phyloP scores from a whole-genome alignment of 2,329 filamentous ascomycete genomes.

The Ophiocordyceps camponoti-rufipedis region DNA sequence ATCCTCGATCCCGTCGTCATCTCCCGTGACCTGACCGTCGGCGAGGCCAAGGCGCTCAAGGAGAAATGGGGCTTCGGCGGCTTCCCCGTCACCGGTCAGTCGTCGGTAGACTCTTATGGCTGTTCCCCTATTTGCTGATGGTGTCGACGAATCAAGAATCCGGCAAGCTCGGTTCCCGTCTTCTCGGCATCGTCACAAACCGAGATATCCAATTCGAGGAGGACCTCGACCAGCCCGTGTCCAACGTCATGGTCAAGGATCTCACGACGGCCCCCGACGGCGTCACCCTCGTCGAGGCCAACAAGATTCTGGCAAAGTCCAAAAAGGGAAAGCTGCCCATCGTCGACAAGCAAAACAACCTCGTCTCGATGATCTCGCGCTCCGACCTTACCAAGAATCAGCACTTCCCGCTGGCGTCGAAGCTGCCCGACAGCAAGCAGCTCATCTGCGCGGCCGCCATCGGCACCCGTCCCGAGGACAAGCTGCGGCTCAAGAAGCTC shows the following conservation, averaged over 20 bases:
- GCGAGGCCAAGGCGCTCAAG: conserved; percentile 80
- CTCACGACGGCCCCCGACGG: conserved; percentile 75
- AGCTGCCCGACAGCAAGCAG: conserved; percentile 93
- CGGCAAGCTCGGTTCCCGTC: conserved; percentile 85
- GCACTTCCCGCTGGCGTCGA: conserved; percentile 89
- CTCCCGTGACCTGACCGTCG: conserved; percentile 69
- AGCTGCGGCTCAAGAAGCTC: conserved; percentile 65
- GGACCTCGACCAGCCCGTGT: conserved; percentile 51
- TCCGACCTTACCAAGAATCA: conserved; percentile 98
- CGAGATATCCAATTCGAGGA: conserved; percentile 96
- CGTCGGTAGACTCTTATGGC: conserved; percentile 2
- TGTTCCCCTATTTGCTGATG: conserved; percentile 3
- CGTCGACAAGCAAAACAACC: conserved; percentile 65
- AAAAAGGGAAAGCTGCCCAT: conserved; percentile 98
- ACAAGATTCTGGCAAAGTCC: conserved; percentile 79
- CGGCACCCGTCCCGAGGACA: conserved; percentile 88
- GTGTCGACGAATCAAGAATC: conserved; percentile 42
- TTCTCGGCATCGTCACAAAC: conserved; percentile 93
- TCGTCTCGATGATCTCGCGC: conserved; percentile 80
- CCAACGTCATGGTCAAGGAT: conserved; percentile 87
- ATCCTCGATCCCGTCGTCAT: conserved; percentile 93
- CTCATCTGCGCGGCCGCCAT: conserved; percentile 89
- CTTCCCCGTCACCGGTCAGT: conserved; percentile 95
- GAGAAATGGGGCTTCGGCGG: conserved; percentile 98
- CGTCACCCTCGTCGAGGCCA: conserved; percentile 73